phyloP scores from a whole-genome alignment of 441 rosid genomes.

The Melastoma candidum region DNA sequence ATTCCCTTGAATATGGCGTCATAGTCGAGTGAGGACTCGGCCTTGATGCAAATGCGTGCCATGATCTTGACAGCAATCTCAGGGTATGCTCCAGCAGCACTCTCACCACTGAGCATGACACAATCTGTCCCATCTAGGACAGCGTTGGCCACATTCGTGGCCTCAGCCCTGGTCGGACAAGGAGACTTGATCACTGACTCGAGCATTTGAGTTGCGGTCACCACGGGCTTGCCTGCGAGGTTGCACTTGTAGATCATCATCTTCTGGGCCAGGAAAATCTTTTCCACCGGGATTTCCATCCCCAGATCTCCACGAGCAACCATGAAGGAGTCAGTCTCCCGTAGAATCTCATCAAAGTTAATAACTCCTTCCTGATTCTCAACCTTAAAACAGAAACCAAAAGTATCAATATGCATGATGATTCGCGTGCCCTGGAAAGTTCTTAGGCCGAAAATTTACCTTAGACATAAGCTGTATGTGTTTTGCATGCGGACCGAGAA shows the following conservation, averaged over 20 bases:
- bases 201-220: conserved; percentile 21
- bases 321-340: conserved; percentile 16
- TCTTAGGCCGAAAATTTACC: conserved; percentile 6
- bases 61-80: conserved; percentile 17
- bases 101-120: conserved; percentile 21
- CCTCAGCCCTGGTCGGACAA: conserved; percentile 14
- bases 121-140: conserved; percentile 19
- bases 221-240: conserved; percentile 16
- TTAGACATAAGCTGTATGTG: conserved; percentile 16
- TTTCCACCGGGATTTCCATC: conserved; percentile 20
- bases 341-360: conserved; percentile 17
- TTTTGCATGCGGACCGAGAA: conserved; percentile 17
- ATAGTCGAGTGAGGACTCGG: conserved; percentile 14
- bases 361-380: conserved; percentile 21
- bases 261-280: conserved; percentile 20
- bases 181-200: conserved; percentile 20
- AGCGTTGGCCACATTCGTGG: conserved; percentile 19
- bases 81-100: conserved; percentile 18
- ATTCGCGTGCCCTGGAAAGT: background rate
- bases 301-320: conserved; percentile 21
- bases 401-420: background rate
- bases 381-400: conserved; percentile 4
- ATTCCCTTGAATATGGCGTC: conserved; percentile 12
- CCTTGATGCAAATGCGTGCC: conserved; percentile 16
- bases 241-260: conserved; percentile 22